Evolutionary conservation across 768 basidiomycete species (phyloP), one percentile per base, ranked within the genome.

Genomic region (Coprinopsis strossmayeri): DNA sequence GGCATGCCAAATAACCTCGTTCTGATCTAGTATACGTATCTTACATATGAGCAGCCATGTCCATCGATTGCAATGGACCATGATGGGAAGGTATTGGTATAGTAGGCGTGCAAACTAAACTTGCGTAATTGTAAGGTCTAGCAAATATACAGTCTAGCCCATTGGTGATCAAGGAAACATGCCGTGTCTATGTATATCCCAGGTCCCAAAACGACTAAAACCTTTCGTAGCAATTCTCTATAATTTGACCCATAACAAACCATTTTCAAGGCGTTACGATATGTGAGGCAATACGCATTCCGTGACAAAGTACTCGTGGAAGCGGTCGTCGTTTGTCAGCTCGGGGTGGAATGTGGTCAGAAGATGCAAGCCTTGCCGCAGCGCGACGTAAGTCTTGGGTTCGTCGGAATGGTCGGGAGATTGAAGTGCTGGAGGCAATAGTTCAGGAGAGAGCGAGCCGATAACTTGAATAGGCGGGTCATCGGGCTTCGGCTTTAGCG

Each of bases 311-410:
- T 88, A 95, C 52, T 95, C 87, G 63, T 96, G 94, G 59, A 97
- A 90, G 32, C 94, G 80, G 50, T 78, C 67, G 59, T 98, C 95
- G 49, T 75, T 73, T 20, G 90, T 93, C 38, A 98, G 70, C 64
- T 98, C 95, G 0, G 94, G 95, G 60, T 98, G 95, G 69, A 96
- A 97, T 0, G 85, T 90, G 3, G 93, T 92, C 24, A 93, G 74
- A 52, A 98, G 70, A 61, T 91, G 84, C 23, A 69, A 72, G 23
- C 94, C 94, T 60, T 96, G 90, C 2, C 84, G 79, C 15, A 93
- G 66, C 15, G 92, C 92, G 42, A 97, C 93, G 53, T 89, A 81
- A 10, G 75, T 82, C 58, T 73, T 76, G 5, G 78, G 76, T 55
- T 84, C 83, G 45, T 66, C 62, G 1, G 69, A 69, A 49, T 75